Percentiles rank a stretch among this genome's conserved stretches.
Conservation (phyloP, 2,329 filamentous ascomycete species). For the Cordyceps cateniannulata region DNA sequence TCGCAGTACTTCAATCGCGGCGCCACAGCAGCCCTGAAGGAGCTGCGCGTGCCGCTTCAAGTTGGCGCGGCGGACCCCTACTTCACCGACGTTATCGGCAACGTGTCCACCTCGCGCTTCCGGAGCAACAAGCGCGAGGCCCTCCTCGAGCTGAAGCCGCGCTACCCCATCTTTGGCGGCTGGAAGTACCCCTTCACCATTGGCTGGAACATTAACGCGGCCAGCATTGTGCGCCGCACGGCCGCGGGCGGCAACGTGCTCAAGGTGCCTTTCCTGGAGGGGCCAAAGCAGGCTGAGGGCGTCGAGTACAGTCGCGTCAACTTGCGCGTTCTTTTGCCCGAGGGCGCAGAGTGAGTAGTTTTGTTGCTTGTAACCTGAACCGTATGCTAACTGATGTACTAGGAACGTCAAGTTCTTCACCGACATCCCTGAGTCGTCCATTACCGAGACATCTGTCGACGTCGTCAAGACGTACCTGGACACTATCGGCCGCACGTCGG, state of each 20-base stretch:
- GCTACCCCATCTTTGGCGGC: constrained; percentile 92
- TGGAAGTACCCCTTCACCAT: constrained; percentile 98
- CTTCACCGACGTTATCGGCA: constrained; percentile 93
- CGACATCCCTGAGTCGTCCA: constrained; percentile 56
- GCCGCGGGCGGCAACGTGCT: constrained; percentile 69
- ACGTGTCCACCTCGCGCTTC: constrained; percentile 91
- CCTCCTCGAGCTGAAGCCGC: constrained; percentile 82
- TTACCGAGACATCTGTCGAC: constrained; percentile 52
- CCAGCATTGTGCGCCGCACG: constrained; percentile 64
- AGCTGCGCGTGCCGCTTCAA: constrained; percentile 72
- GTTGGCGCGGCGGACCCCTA: constrained; percentile 81
- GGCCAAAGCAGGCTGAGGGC: constrained; percentile 78
- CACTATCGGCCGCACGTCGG: constrained; percentile 76
- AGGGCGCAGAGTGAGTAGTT: constrained; percentile 71
- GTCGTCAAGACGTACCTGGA: constrained; percentile 90
- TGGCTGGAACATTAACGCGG: constrained; percentile 87
- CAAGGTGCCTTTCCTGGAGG: constrained; percentile 88
- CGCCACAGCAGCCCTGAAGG: constrained; percentile 67
- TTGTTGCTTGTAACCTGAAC: background rate
- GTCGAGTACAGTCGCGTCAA: constrained; percentile 77
- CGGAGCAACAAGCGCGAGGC: constrained; percentile 69
- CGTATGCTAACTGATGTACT: constrained; percentile 30
- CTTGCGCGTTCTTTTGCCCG: constrained; percentile 78
- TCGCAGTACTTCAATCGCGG: constrained; percentile 67
- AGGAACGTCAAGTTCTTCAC: constrained; percentile 78